phyloP scores from a whole-genome alignment of 371 early-diverging fungal genomes.

The Mucor lusitanicus region DNA sequence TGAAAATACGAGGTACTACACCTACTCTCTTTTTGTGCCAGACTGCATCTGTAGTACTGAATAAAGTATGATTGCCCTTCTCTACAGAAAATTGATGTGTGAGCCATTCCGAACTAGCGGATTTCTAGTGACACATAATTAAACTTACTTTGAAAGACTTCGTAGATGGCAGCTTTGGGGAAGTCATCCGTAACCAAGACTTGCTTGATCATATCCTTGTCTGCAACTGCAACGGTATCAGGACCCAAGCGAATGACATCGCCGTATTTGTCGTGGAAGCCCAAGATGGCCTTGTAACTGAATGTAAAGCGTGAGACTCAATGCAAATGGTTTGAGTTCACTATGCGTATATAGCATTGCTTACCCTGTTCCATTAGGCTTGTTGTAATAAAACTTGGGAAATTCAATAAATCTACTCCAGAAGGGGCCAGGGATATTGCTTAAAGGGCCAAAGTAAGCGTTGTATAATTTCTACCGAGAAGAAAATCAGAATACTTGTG shows the following conservation, averaged over 20 bases:
- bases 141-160: slow-evolving; percentile 18
- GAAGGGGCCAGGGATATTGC: slow-evolving; percentile 34
- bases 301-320: background rate
- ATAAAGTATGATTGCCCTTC: slow-evolving; percentile 16
- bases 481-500: background rate
- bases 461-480: slow-evolving; percentile 31
- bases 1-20: background rate
- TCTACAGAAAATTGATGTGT: slow-evolving; percentile 4
- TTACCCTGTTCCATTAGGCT: slow-evolving; percentile 31
- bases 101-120: background rate
- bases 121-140: background rate
- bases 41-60: slow-evolving; percentile 25
- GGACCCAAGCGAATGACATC: slow-evolving; percentile 24
- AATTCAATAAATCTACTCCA: slow-evolving; percentile 16
- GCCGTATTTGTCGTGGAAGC: slow-evolving; percentile 20
- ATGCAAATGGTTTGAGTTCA: background rate
- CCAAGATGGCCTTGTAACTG: slow-evolving; percentile 16
- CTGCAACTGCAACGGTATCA: slow-evolving; percentile 1
- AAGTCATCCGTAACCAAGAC: slow-evolving; percentile 20
- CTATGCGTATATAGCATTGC: too few relatives aligned
- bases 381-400: slow-evolving; percentile 17
- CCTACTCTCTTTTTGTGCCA: slow-evolving; percentile 41
- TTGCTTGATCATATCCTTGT: slow-evolving; percentile 24
- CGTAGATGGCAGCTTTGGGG: slow-evolving; percentile 17
- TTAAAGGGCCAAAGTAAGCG: slow-evolving; percentile 34